Evolutionary conservation across 1,139 yeast genomes (phyloP), one percentile per base, ranked within the genome.

Genomic region (Pichia sp.): DNA sequence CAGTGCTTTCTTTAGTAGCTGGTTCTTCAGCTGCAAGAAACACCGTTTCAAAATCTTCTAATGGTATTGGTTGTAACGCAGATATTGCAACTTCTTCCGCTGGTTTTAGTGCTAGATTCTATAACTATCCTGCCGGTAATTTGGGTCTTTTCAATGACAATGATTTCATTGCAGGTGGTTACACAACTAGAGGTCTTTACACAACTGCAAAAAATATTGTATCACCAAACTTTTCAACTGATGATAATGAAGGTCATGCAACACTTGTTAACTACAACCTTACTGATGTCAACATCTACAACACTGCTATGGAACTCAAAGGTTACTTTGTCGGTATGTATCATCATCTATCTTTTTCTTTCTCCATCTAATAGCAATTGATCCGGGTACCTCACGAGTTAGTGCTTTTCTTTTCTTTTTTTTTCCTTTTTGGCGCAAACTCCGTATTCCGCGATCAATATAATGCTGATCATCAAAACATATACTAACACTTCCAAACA

Each of bases 41-140:
- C 11, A 34, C 28, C 17, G 34, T 25, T n/a, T 20, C 30, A 3
- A 20, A 40, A 14, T 40, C 46, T 17, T 40, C 43, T 4, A 26
- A 37, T n/a, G 46, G 46, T 26, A 28, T 35, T 7, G 46, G 46
- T 43, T 15, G 24, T 23, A 19, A 14, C 14, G 40, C 40, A 8
- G 39, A 40, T 24, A 23, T 43, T n/a, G 34, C 35, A 32, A 26
- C 46, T 6, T 40, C 32, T 14, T 40, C 46, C 1, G 24, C 39
- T 9, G 45, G 45, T 35, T 41, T 45, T 15, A 34, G 36, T 24
- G 48, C 48, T 3, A 41, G 32, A 28, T 45, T 45, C 21, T 43
- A 15, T 19, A 38, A 40, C 23, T 45, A 43, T 21, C 28, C 31
- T 4, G 34, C 14, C 5, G 39, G 28, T 21, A 35, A 42, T 20